Conservation (phyloP, 1,284 basidiomycete genomes). For the Erythrobasidium hasegawianum region DNA sequence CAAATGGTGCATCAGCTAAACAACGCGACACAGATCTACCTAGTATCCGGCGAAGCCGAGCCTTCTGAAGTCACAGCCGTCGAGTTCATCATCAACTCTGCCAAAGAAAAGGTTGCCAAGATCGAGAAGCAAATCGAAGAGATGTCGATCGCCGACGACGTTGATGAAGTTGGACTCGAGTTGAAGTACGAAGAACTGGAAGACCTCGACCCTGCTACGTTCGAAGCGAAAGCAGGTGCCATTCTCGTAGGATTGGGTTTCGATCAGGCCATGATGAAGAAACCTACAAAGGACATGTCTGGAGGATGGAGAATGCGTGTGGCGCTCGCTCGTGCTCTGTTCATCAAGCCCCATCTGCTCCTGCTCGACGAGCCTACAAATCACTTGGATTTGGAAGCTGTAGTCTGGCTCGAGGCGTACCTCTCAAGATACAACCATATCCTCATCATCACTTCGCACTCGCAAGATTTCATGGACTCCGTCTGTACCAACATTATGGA, state of each 20-base stretch:
- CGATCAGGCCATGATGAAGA: constrained; percentile 84
- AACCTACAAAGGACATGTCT: constrained; percentile 96
- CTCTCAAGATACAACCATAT: constrained; percentile 98
- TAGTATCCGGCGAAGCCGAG: constrained; percentile 92
- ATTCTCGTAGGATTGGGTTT: constrained; percentile 98
- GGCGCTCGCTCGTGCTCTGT: constrained; percentile 89
- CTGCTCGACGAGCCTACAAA: constrained; percentile 78
- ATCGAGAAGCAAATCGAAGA: constrained; percentile 94
- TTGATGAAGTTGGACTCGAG: constrained; percentile 84
- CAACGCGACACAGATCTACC: constrained; percentile 68
- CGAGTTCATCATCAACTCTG: constrained; percentile 91
- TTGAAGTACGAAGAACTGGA: constrained; percentile 92
- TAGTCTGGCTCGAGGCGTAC: constrained; percentile 98
- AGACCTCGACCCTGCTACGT: constrained; percentile 91
- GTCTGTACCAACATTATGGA: constrained; percentile 99
- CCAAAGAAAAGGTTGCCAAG: constrained; percentile 89
- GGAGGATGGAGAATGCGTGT: constrained; percentile 99
- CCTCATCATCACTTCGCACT: constrained; percentile 91
- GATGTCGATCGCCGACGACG: constrained; percentile 78
- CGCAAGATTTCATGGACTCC: constrained; percentile 97
- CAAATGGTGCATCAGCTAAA: neutral
- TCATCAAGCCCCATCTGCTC: constrained; percentile 92
- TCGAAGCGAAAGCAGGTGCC: constrained; percentile 91
- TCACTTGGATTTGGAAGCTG: constrained; percentile 91
- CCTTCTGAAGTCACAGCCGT: constrained; percentile 93